A percentile compares a stretch with the other conserved stretches of the same genome.
phyloP scores from a whole-genome alignment of 225 moss, liverwort and hornwort species.

The Polytrichum commune region DNA sequence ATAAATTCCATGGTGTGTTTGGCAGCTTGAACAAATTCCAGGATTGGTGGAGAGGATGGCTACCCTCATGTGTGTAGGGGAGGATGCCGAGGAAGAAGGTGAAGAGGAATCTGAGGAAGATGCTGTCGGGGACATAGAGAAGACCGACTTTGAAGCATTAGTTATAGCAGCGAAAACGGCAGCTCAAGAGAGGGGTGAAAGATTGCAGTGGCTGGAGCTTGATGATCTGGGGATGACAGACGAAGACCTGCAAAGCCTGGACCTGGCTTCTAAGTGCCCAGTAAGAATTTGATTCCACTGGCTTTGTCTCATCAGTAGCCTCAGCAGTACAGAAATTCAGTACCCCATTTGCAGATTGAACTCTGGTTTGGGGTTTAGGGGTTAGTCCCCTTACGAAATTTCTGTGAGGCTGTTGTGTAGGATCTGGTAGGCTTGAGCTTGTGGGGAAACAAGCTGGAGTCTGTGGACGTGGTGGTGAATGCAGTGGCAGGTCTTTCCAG shows the following conservation, averaged over 20 bases:
- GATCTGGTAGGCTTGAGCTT: constrained; percentile 84
- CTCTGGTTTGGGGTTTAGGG: not conserved
- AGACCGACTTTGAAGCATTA: constrained; percentile 27
- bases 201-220: constrained; percentile 83
- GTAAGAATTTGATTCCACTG: constrained; percentile 24
- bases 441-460: constrained; percentile 83
- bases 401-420: constrained; percentile 30
- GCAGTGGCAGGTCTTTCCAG: constrained; percentile 46
- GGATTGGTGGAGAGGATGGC: constrained; percentile 84
- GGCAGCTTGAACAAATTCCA: constrained; percentile 71
- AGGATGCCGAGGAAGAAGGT: constrained; percentile 27
- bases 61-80: constrained; percentile 74
- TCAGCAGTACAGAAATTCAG: not conserved
- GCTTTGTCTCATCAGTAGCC: not conserved
- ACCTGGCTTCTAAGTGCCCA: constrained; percentile 58
- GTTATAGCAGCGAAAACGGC: constrained; percentile 37
- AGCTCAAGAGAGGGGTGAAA: constrained; percentile 51
- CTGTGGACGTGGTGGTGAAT: constrained; percentile 60
- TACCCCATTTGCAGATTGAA: not conserved
- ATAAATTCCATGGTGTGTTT: not conserved
- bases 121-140: constrained; percentile 7
- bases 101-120: constrained; percentile 24
- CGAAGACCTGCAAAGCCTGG: constrained; percentile 41
- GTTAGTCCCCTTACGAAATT: constrained; percentile 12
- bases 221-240: constrained; percentile 69